A percentile compares a stretch with the other conserved stretches of the same genome.
These are phyloP conservation scores for Sarocladium oryzae DNA, from an alignment of 2,329 filamentous ascomycete genomes.

Conservation along the genomic window DNA sequence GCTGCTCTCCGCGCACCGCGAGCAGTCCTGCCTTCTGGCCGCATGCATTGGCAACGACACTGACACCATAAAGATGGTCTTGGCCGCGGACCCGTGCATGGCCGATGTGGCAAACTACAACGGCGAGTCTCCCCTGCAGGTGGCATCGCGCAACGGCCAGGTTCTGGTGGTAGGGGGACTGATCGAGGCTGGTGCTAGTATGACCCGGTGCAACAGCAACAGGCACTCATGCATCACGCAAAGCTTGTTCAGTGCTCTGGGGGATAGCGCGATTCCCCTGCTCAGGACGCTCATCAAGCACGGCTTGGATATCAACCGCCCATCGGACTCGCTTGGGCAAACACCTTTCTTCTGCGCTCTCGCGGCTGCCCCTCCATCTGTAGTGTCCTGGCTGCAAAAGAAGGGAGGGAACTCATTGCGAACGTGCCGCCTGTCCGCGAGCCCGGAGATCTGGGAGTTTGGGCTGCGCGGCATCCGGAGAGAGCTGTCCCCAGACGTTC, in stretches of 20 bases:
- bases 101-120: slow-evolving; percentile 12
- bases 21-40: slow-evolving; percentile 15
- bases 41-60: slow-evolving; percentile 13
- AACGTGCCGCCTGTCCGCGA: slow-evolving; percentile 10
- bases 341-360: slow-evolving; percentile 16
- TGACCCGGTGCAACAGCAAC: slow-evolving; percentile 1
- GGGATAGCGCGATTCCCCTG: background rate
- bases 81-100: slow-evolving; percentile 15
- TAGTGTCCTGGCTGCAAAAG: slow-evolving; percentile 17
- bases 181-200: slow-evolving; percentile 16
- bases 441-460: slow-evolving; percentile 13
- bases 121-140: slow-evolving; percentile 14
- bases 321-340: slow-evolving; percentile 12
- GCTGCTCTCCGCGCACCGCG: slow-evolving; percentile 9
- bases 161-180: slow-evolving; percentile 13
- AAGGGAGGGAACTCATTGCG: slow-evolving; percentile 17
- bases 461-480: slow-evolving; percentile 12
- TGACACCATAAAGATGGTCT: slow-evolving; percentile 14
- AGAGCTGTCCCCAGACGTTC: background rate
- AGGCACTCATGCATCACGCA: slow-evolving; percentile 12
- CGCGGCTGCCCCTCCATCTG: slow-evolving; percentile 11
- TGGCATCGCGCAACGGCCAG: slow-evolving; percentile 13
- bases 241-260: background rate
- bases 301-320: slow-evolving; percentile 16
- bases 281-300: slow-evolving; percentile 14